Conservation (phyloP, 2,329 filamentous ascomycete species). For the Aspergillus japonicus region DNA sequence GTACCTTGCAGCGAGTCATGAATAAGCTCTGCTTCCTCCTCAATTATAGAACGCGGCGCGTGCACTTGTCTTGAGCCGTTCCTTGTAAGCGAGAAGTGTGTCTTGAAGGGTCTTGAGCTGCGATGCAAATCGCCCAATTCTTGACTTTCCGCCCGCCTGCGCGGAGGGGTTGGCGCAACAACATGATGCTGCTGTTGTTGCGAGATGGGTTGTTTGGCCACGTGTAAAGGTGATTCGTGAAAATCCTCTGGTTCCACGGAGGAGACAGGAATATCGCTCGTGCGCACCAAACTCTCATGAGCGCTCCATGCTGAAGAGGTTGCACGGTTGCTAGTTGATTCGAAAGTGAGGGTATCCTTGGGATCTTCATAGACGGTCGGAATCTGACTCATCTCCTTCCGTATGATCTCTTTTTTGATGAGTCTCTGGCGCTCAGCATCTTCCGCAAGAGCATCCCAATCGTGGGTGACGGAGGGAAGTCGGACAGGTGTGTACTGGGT, state of each 20-base stretch:
- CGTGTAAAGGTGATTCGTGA: conserved; percentile 19
- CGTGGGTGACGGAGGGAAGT: conserved; percentile 37
- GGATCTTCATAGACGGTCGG: conserved; percentile 21
- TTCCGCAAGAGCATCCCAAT: conserved; percentile 33
- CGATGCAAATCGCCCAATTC: conserved; percentile 27
- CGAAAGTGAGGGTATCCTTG: neutral
- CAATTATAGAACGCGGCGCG: conserved; percentile 1
- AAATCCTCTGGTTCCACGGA: conserved; percentile 29
- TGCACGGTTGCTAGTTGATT: neutral
- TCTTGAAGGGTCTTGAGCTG: conserved; percentile 3
- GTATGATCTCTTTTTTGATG: conserved; percentile 14
- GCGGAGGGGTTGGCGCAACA: conserved; percentile 9
- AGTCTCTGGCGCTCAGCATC: conserved; percentile 19
- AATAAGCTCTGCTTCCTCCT: neutral
- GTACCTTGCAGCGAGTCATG: neutral
- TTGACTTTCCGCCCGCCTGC: conserved; percentile 25
- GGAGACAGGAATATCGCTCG: conserved; percentile 25
- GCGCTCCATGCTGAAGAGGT: neutral
- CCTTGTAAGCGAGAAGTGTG: neutral
- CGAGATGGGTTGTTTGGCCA: neutral
- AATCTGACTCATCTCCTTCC: conserved; percentile 15
- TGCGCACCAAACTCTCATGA: conserved; percentile 6
- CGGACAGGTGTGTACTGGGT: conserved; percentile 23
- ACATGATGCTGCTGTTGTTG: conserved; percentile 4
- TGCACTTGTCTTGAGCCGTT: conserved; percentile 7